These are phyloP conservation scores for Maudiozyma serrabonitensis DNA, from an alignment of 805 yeast genomes.

Conservation along the genomic window DNA sequence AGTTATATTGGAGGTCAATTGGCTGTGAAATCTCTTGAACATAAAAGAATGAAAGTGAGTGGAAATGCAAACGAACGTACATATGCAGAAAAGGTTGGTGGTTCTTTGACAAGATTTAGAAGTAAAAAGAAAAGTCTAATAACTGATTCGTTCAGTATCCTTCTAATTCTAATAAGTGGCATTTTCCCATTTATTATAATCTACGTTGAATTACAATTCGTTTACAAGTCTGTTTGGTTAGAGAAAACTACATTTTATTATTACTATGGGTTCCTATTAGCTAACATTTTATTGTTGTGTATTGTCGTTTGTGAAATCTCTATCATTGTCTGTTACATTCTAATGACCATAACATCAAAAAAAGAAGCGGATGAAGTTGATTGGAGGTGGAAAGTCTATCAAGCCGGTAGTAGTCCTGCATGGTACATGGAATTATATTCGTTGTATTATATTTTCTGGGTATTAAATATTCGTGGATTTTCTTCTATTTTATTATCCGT, in stretches of 20 bases:
- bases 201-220: slow-evolving; percentile 65
- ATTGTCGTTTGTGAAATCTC: slow-evolving; percentile 64
- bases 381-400: slow-evolving; percentile 82
- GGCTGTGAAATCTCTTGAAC: slow-evolving; percentile 5
- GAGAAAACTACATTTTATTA: slow-evolving; percentile 71
- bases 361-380: slow-evolving; percentile 6
- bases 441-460: slow-evolving; percentile 50
- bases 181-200: slow-evolving; percentile 69
- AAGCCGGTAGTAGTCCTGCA: slow-evolving; percentile 62
- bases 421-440: slow-evolving; percentile 62
- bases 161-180: slow-evolving; percentile 35
- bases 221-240: slow-evolving; percentile 70
- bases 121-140: background rate
- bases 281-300: slow-evolving; percentile 48
- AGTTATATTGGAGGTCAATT: slow-evolving; percentile 58
- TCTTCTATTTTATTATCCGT: slow-evolving; percentile 61
- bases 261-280: slow-evolving; percentile 67
- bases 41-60: no score
- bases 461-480: slow-evolving; percentile 54
- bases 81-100: background rate
- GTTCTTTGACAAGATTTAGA: background rate
- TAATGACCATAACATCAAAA: slow-evolving; percentile 35
- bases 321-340: slow-evolving; percentile 55
- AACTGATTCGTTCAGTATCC: slow-evolving; percentile 2
- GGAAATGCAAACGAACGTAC: background rate